Conservation (phyloP, 441 rosid species). For the Populus tomentosa region DNA sequence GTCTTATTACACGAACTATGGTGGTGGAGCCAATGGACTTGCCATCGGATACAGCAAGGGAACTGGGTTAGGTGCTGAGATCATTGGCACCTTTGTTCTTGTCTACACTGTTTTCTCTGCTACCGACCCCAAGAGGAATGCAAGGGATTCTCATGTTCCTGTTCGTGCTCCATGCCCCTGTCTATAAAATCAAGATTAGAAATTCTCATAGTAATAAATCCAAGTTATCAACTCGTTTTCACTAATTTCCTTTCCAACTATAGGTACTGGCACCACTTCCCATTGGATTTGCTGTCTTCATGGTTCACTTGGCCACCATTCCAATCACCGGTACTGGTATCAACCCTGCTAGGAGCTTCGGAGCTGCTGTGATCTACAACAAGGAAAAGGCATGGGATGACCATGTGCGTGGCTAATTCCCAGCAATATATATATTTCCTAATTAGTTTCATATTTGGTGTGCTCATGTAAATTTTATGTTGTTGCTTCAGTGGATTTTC, state of each 20-base stretch:
- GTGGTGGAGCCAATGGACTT: slow-evolving; percentile 62
- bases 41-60: slow-evolving; percentile 53
- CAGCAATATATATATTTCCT: not conserved
- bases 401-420: not conserved
- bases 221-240: not conserved
- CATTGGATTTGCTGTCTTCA: slow-evolving; percentile 11
- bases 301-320: slow-evolving; percentile 75
- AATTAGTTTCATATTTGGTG: not conserved
- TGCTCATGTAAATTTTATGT: not conserved
- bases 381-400: no score
- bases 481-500: slow-evolving; percentile 57
- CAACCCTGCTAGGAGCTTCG: no score
- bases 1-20: slow-evolving; percentile 39
- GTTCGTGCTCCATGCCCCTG: slow-evolving; percentile 25
- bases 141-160: slow-evolving; percentile 77
- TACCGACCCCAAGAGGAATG: slow-evolving; percentile 26
- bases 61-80: slow-evolving; percentile 30
- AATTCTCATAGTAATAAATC: no score
- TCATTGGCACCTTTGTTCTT: no score
- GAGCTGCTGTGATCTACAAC: no score
- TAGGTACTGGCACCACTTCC: slow-evolving; percentile 72
- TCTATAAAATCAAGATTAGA: no score
- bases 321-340: slow-evolving; percentile 19
- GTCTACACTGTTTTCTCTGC: no score
- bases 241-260: not conserved